Percentiles rank a stretch among this genome's conserved stretches.
These are phyloP conservation scores for Citrullus mucosospermus DNA, from an alignment of 306 rosid genomes.

Conservation along the genomic window DNA sequence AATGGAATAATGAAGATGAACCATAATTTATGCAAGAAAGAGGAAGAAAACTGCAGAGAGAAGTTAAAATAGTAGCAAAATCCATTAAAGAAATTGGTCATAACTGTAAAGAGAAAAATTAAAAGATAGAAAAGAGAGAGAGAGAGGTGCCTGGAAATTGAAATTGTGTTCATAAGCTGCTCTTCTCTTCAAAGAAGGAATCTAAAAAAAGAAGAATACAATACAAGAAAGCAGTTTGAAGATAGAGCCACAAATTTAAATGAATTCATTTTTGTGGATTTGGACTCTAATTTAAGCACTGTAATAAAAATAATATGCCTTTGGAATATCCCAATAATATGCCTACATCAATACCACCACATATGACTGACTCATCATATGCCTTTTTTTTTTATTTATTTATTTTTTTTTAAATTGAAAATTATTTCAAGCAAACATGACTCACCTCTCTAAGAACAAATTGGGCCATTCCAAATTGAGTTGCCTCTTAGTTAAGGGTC, in stretches of 20 bases:
- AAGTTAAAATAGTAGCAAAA: not conserved
- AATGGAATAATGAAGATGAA: not conserved
- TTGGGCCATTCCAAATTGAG: too few species aligned
- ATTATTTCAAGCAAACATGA: too few species aligned
- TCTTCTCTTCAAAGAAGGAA: not conserved
- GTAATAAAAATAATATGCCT: slow-evolving; percentile 5
- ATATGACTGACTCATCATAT: not conserved
- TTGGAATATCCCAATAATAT: slow-evolving; percentile 29
- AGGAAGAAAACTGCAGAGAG: not conserved
- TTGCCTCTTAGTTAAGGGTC: too few species aligned
- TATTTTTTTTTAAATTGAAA: too few species aligned
- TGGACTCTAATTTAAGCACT: not conserved
- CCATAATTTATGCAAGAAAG: too few species aligned
- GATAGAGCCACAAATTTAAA: not conserved
- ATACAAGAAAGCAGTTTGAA: too few species aligned
- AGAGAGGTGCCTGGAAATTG: not conserved
- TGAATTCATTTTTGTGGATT: not conserved
- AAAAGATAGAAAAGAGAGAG: not conserved
- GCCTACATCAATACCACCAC: not conserved
- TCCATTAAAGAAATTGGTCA: too few species aligned
- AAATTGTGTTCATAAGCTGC: not conserved
- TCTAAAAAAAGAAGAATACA: not conserved
- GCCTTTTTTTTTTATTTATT: too few species aligned
- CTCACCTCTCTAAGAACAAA: too few species aligned
- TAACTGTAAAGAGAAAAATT: too few species aligned